Base-by-base conservation (phyloP, 441 rosid genomes). In the Pelargonium cotyledonis region DNA sequence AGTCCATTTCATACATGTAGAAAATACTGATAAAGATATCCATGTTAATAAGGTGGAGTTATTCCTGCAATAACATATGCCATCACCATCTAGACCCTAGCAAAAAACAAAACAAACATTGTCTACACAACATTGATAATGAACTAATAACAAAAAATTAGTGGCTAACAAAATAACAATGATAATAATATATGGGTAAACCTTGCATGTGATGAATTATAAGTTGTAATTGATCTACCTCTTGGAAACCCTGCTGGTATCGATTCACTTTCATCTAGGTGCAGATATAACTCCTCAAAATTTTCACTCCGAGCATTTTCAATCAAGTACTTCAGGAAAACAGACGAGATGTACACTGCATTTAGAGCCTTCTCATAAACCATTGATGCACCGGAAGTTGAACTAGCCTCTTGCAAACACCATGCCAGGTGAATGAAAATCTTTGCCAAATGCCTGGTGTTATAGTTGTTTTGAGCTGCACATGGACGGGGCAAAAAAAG, bases 361-460 rank as follows among this genome's bases (percentile, higher is more conserved):
- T 95, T 95, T 64, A 85, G 74, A 57, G 90, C 93, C 88, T 83
- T 92, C 76, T 62, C 60, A 79, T 78, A 87, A 63, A 77, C 76
- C 10, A 77, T 11, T 41, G 84, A 72, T 51, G 74, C 80, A 73
- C 77, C 90, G 38, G 92, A 79, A 72, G 80, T 63, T 29, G 82
- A 81, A 16, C 78, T 80, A 62, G 77, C 82, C 85, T 88, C 97
- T 83, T 82, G 86, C 87, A 95, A 88, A 81, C 90, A 88, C 88
- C 85, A 80, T 1, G 89, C 81, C 14, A 92, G 75, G 83, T 90
- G 97, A 76, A 92, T 88, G 86, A 90, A 83, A 75, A 95, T 81
- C 70, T 95, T 95, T 4, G 88, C 85, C 11, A 95, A 89, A 78
- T 92, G 99, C 86, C 95, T 86, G 3, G 99, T 95, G 73, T 68